Evolutionary conservation across 164 flowering plant genomes (phyloP), one percentile per base, ranked within the genome.

Genomic region (Euptelea pleiosperma): DNA sequence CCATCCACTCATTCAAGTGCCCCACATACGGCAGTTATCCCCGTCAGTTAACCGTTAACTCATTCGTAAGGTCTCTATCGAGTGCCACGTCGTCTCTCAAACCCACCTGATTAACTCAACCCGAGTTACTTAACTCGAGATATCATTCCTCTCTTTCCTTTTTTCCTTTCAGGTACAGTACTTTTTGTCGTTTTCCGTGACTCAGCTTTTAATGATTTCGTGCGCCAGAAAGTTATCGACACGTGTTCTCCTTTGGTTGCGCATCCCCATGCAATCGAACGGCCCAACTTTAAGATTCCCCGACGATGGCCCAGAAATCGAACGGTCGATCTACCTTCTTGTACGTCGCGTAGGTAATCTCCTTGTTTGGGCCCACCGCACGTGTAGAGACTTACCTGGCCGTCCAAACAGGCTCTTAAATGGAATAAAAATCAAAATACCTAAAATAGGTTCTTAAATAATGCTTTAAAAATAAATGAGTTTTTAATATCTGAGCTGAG

Each of bases 161-260:
- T 31, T 16, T 49, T 8, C n/a, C 30, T 53, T 67, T 57, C 24
- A 57, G 41, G 61, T 64, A 61, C 73, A 48, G 63, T 51, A 42
- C 62, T 56, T 53, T 65, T 70, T 71, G 73, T 71, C 76, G 73
- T 69, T 66, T 75, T 69, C 26, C 46, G 64, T 69, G 71, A 71
- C 70, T 69, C 72, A 66, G 56, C 62, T 49, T 59, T 71, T 66
- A 63, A 62, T 62, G 68, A 57, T 66, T 61, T 70, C 46, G 22
- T 39, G 18, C 16, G 48, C 16, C 61, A 54, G 60, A 53, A 45
- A 28, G 4, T 0, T 18, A 49, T 2, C n/a, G 65, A 65, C 76
- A 72, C 73, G 74, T 75, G 76, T 69, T 55, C 14, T 1, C 3
- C 10, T 1, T 8, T 3, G 8, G 9, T 31, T 43, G 8, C 46